A percentile compares a stretch with the other conserved stretches of the same genome.
These are phyloP conservation scores for Brassica rapa DNA, from an alignment of 345 rosid species.

Conservation along the genomic window DNA sequence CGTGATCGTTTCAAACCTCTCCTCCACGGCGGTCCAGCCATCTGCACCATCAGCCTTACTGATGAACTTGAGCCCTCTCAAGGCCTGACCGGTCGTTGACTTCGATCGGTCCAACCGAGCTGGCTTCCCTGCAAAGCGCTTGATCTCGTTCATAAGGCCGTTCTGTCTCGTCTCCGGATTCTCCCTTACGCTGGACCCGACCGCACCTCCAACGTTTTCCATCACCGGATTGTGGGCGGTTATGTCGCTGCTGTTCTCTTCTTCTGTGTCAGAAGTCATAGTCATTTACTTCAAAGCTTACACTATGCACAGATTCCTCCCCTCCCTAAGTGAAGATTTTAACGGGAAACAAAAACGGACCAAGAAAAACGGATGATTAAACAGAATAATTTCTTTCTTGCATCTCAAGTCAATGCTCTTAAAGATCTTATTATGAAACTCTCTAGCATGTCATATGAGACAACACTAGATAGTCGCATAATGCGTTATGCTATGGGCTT, in stretches of 20 bases:
- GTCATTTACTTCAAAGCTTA: constrained; percentile 9
- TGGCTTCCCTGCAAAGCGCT: constrained; percentile 47
- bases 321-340: background rate
- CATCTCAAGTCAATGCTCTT: constrained; percentile 11
- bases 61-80: constrained; percentile 70
- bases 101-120: constrained; percentile 51
- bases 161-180: constrained; percentile 41
- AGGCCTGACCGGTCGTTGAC: constrained; percentile 48
- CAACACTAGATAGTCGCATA: background rate
- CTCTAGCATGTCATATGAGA: background rate
- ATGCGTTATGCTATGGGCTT: background rate
- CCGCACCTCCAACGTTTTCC: constrained; percentile 37
- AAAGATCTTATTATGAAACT: constrained; percentile 4
- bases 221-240: constrained; percentile 32
- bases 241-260: constrained; percentile 33
- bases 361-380: background rate
- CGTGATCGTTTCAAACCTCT: background rate
- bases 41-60: constrained; percentile 54
- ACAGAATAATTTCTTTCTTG: constrained; percentile 8
- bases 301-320: background rate
- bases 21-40: constrained; percentile 1
- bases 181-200: constrained; percentile 31
- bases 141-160: constrained; percentile 45
- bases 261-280: constrained; percentile 43
- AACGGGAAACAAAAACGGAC: background rate